Evolutionary conservation across 75 land plant genomes (phyloP), one percentile per base, ranked within the genome.

Genomic region (Pinus albicaulis): DNA sequence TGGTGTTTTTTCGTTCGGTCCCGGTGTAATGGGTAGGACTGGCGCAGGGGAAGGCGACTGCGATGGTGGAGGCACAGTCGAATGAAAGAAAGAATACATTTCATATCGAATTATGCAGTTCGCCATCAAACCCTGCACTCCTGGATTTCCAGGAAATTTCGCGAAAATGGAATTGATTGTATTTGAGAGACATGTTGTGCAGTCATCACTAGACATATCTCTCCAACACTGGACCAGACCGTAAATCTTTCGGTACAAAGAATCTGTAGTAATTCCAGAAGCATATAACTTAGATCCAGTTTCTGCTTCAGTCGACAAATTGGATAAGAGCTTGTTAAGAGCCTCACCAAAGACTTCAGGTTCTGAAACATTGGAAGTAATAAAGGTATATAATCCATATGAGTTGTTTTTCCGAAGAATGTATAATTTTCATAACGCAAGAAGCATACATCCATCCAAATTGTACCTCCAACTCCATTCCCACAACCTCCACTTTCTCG

Each of bases 361-460:
- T 6, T 23, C 7, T 28, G 55, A 16, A 24, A 71, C 24, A 0
- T 12, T 0, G 38, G 0, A 52, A 3, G 11, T n/a, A 71, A 6
- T 48, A 5, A 3, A 20, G 4, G 6, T 2, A 15, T 6, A n/a
- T 5, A 0, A 1, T 2, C 4, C 26, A 23, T 0, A 2, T 1
- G 1, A 7, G n/a, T 52, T 12, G 23, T 16, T 3, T 48, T 22
- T 20, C 22, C 16, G 8, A 76, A 17, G 25, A 76, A 76, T 5
- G 22, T 15, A 28, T 3, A 24, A 15, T 76, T 59, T 4, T 76
- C 77, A 63, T 60, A 76, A 8, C 77, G 65, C 55, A 76, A 24
- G 53, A 76, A 76, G 52, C 77, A 76, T 28, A 11, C 41, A 24
- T 76, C 69, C 34, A 62, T 44, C 63, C 64, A 63, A 23, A 76